Percentiles rank a stretch among this genome's conserved stretches.
These are phyloP conservation scores for Boletus subluridellus DNA, from an alignment of 1,284 basidiomycete species.

Conservation along the genomic window DNA sequence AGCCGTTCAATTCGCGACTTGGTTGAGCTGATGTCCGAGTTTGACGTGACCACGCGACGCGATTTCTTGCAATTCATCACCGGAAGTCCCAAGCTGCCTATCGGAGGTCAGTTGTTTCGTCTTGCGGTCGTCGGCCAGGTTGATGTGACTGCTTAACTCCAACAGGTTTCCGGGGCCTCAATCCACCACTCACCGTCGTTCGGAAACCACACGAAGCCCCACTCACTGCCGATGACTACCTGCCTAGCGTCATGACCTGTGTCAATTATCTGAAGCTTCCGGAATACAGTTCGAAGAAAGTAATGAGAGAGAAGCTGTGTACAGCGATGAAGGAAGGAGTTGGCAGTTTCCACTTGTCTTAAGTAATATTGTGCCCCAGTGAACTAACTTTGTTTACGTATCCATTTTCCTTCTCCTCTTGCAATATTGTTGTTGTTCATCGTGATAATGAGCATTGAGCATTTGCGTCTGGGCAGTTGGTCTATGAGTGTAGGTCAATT, in stretches of 20 bases:
- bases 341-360: constrained; percentile 94
- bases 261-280: constrained; percentile 96
- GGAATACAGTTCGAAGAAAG: constrained; percentile 82
- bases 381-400: constrained; percentile 27
- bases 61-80: constrained; percentile 97
- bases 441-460: constrained; percentile 11
- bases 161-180: constrained; percentile 89
- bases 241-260: constrained; percentile 98
- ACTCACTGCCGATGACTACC: constrained; percentile 87
- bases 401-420: constrained; percentile 9
- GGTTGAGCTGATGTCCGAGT: constrained; percentile 83
- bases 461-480: neutral
- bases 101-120: constrained; percentile 65
- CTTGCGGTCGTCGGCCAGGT: neutral
- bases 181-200: constrained; percentile 93
- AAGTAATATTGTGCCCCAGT: constrained; percentile 25
- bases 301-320: constrained; percentile 76
- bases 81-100: constrained; percentile 90
- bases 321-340: constrained; percentile 87
- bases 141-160: constrained; percentile 1
- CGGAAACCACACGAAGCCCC: constrained; percentile 94
- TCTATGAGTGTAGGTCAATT: too few species aligned
- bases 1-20: constrained; percentile 87
- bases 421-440: constrained; percentile 20
- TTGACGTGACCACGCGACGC: constrained; percentile 70